These are phyloP conservation scores for Lepiota venenata DNA, from an alignment of 768 basidiomycete species.

Conservation along the genomic window DNA sequence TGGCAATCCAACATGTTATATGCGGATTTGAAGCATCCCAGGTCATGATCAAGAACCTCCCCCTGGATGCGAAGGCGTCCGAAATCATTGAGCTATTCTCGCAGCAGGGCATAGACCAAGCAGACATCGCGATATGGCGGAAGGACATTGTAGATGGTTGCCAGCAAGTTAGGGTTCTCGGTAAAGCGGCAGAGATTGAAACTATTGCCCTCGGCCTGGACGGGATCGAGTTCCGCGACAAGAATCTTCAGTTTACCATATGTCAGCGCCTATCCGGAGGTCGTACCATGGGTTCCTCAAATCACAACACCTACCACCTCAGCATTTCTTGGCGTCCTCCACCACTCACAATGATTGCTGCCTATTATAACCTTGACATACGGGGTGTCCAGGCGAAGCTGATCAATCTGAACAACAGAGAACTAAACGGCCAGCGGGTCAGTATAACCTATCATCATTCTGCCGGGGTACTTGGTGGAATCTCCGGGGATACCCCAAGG, in stretches of 20 bases:
- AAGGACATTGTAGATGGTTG: conserved; percentile 20
- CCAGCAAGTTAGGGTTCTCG: conserved; percentile 41
- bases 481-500: background rate
- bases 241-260: conserved; percentile 39
- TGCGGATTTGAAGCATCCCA: conserved; percentile 16
- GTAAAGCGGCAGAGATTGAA: conserved; percentile 36
- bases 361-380: conserved; percentile 28
- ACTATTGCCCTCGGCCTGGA: conserved; percentile 42
- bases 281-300: conserved; percentile 35
- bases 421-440: conserved; percentile 40
- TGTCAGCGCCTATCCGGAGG: conserved; percentile 33
- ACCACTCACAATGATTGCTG: conserved; percentile 41
- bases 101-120: conserved; percentile 10
- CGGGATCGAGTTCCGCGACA: conserved; percentile 43
- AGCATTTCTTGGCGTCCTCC: conserved; percentile 51
- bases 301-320: conserved; percentile 33
- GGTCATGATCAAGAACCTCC: conserved; percentile 14
- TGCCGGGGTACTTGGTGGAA: background rate
- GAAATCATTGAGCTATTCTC: conserved; percentile 16
- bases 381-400: conserved; percentile 30
- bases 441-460: conserved; percentile 37
- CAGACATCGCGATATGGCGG: conserved; percentile 14
- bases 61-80: conserved; percentile 3
- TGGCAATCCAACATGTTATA: conserved; percentile 7
- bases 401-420: conserved; percentile 29